Base-by-base conservation (phyloP, 495 filamentous ascomycete species). In the Penicillium herquei region DNA sequence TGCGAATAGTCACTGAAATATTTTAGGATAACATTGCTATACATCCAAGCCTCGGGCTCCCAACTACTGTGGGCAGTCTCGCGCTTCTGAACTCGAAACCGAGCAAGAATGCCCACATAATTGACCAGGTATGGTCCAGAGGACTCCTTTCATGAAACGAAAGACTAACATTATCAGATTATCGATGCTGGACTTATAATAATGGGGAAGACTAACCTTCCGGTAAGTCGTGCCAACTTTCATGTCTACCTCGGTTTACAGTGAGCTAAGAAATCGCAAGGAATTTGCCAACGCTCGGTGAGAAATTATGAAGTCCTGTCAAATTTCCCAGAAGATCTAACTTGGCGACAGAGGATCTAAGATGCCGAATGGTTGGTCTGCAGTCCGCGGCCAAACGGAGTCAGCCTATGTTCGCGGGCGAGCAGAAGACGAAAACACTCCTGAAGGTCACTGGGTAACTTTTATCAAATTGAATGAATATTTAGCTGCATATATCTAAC, bases 191-290 rank as follows among this genome's bases (percentile, higher is more conserved):
- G 78, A 10, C 61, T 70, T 21, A 70, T 81, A 12, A 69, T 83
- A 40, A 49, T 81, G n/a, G 77, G 71, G 32, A 81, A 81, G 45
- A 64, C 71, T 1, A 79, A 78, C 51, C 55, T 80, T 56, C 66
- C 68, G 11, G 62, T 62, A 41, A 55, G 59, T 49, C 12, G 16
- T 52, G 13, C 8, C 16, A 52, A 6, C 10, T 47, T 16, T 32
- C 4, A 3, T n/a, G 10, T 3, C 6, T 26, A 8, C 11, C 7
- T 7, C 26, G 21, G 21, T 26, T 26, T 26, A 26, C 14, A n/a
- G 4, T 31, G 6, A 16, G 21, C 4, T 46, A 31, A 46, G 32
- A 4, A 32, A 37, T 17, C 12, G 17, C 11, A 17, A 60, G 58
- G 58, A 60, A 45, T 60, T 52, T 39, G 41, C 52, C 17, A 55